Percentiles rank a stretch among this genome's conserved stretches.
Conservation (phyloP, 192 early-diverging fungal species). For the Podochytrium sp. region DNA sequence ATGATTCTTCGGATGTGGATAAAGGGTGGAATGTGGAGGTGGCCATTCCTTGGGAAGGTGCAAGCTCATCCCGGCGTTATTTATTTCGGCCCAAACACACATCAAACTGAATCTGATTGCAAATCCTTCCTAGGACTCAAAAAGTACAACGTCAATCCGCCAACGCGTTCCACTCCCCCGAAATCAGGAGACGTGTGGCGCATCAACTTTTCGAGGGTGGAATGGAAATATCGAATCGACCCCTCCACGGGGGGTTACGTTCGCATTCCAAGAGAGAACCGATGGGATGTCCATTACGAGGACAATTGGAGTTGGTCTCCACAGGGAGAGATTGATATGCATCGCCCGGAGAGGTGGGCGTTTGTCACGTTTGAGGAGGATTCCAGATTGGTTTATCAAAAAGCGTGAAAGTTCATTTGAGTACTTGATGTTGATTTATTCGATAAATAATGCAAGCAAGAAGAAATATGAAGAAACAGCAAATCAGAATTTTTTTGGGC, state of each 20-base stretch:
- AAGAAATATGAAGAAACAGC: too few relatives aligned
- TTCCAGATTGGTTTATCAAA: too few relatives aligned
- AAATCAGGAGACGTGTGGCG: conserved; percentile 14
- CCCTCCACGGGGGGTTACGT: conserved; percentile 8
- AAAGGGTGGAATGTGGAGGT: conserved; percentile 23
- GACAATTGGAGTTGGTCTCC: conserved; percentile 25
- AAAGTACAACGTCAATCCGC: conserved; percentile 31
- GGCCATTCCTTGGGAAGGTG: conserved; percentile 31
- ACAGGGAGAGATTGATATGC: conserved; percentile 30
- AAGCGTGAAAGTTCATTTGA: too few relatives aligned
- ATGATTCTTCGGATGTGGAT: conserved; percentile 22
- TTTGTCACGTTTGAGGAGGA: conserved; percentile 11
- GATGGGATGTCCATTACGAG: conserved; percentile 27
- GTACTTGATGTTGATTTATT: too few relatives aligned
- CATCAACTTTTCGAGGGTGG: conserved; percentile 26
- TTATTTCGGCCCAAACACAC: not conserved
- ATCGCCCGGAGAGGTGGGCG: conserved; percentile 24
- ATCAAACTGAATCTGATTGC: not conserved
- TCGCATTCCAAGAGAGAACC: conserved; percentile 17
- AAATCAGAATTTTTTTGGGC: too few relatives aligned
- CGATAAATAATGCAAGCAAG: too few relatives aligned
- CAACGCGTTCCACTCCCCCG: conserved; percentile 21
- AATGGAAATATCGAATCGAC: conserved; percentile 23
- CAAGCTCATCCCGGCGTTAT: not conserved
- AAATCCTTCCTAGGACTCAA: conserved; percentile 1